Evolutionary conservation across 768 basidiomycete species (phyloP), one percentile per base, ranked within the genome.

Genomic region (Holtermanniella nyarrowii): DNA sequence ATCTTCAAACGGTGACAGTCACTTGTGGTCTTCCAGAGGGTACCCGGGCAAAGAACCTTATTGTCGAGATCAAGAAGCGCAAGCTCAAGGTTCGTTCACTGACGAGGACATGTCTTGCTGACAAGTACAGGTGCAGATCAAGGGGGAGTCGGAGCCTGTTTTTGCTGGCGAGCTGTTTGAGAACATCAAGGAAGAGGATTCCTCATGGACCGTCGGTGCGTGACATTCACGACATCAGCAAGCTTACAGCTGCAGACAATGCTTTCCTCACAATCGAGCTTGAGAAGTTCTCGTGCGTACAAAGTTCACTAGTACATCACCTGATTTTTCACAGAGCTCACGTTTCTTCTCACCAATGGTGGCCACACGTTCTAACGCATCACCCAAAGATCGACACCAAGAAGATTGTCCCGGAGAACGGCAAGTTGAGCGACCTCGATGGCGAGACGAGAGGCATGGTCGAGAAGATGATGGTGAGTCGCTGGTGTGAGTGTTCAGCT

Each of bases 381-480:
- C 89, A 95, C 65, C 89, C 95, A 13, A 96, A 90, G 77, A 84
- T 97, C 76, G 86, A 97, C 65, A 95, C 90, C 10, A 85, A 78
- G 49, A 97, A 95, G 75, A 96, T 99, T 59, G 83, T 85, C 62
- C 95, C 95, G 1, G 81, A 84, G 63, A 91, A 96, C 69, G 90
- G 90, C 68, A 93, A 95, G 69, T 77, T 99, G 48, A 86, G 89
- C 68, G 95, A 99, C 65, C 78, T 99, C 20, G 95, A 99, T 63
- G 85, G 84, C 11, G 93, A 97, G 69, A 97, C 93, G 0, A 87
- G 95, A 59, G 89, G 86, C 1, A 86, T 99, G 86, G 95, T 99
- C 3, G 95, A 99, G 73, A 99, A 99, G 77, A 99, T 99, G 95
- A 97, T 99, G 93, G 93, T 93, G 74, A 61, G 84, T 16, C 31